A percentile compares a stretch with the other conserved stretches of the same genome.
Evolutionary conservation across 495 filamentous ascomycete species (phyloP).

Genomic region (Xylaria nigripes): DNA sequence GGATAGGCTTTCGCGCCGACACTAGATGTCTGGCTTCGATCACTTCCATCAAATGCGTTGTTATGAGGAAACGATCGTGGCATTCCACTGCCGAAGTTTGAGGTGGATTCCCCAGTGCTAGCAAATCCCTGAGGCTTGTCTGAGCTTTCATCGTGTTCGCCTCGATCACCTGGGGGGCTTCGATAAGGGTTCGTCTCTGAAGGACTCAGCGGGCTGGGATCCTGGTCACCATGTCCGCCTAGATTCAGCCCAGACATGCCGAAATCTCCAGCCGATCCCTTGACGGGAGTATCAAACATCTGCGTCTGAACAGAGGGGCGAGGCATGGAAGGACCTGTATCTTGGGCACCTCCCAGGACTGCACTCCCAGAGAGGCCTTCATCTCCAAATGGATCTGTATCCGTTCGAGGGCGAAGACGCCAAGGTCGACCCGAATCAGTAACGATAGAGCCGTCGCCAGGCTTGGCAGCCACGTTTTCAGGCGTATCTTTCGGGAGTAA

Average conservation of each 20-base stretch:
- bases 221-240: conserved; percentile 41
- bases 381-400: conserved; percentile 76
- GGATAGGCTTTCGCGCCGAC: conserved; percentile 66
- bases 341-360: conserved; percentile 68
- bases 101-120: conserved; percentile 32
- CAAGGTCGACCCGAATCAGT: conserved; percentile 33
- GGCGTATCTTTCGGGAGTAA: conserved; percentile 68
- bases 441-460: conserved; percentile 25
- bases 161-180: conserved; percentile 78
- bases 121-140: conserved; percentile 32
- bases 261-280: conserved; percentile 54
- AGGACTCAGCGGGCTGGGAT: conserved; percentile 62
- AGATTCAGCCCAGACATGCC: conserved; percentile 74
- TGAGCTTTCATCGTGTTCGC: conserved; percentile 59
- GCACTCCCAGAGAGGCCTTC: conserved; percentile 61
- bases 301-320: conserved; percentile 31
- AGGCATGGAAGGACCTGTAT: conserved; percentile 51
- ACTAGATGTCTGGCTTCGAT: conserved; percentile 86
- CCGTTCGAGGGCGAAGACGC: conserved; percentile 53
- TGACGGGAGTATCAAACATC: conserved; percentile 49
- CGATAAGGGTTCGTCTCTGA: conserved; percentile 97
- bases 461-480: conserved; percentile 50
- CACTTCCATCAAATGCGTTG: conserved; percentile 58
- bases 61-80: conserved; percentile 39
- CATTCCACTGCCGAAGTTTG: conserved; percentile 37